Percentiles rank a stretch among this genome's conserved stretches.
Evolutionary conservation across 1,284 basidiomycete genomes (phyloP).

Genomic region (Puccinia horiana): DNA sequence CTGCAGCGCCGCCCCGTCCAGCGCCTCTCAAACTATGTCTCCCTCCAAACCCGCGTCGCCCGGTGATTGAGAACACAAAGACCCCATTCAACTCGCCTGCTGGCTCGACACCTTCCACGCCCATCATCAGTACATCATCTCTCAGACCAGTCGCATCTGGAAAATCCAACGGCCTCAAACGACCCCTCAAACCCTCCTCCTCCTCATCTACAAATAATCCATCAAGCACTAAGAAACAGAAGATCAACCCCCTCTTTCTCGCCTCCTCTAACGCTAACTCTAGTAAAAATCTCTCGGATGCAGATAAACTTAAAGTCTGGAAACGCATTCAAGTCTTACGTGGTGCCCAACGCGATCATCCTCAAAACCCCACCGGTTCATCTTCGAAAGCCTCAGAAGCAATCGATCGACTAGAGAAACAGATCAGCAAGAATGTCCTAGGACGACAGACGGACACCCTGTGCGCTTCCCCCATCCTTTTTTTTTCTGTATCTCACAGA

Average conservation of each 20-base stretch:
- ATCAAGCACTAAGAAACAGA: neutral
- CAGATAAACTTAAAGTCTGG: neutral
- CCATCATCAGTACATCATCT: neutral
- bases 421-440: neutral
- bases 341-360: neutral
- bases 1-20: neutral
- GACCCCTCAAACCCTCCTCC: neutral
- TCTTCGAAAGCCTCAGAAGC: neutral
- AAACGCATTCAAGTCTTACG: neutral
- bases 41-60: neutral
- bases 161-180: neutral
- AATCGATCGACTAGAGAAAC: neutral
- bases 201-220: neutral
- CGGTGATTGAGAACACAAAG: neutral
- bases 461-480: neutral
- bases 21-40: neutral
- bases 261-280: neutral
- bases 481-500: neutral
- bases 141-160: neutral
- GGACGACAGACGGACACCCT: neutral
- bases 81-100: neutral
- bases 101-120: neutral
- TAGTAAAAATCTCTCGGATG: neutral
- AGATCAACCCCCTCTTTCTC: conserved; percentile 2
- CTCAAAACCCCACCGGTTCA: neutral